Evolutionary conservation across 2,329 filamentous ascomycete genomes (phyloP).

Genomic region (Alternaria angustiovoidea): DNA sequence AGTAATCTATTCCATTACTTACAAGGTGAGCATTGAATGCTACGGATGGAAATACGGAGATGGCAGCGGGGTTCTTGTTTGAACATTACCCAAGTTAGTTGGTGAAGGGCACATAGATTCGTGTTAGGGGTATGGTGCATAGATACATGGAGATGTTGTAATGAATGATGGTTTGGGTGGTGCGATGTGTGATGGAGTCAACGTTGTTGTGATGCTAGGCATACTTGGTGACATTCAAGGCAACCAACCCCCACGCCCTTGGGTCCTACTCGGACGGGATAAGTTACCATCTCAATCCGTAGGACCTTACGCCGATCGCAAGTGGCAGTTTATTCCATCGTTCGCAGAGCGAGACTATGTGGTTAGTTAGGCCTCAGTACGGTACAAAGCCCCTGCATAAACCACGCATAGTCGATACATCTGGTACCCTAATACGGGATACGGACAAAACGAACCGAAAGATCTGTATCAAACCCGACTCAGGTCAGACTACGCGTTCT

Average conservation of each 20-base stretch:
- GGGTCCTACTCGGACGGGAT: too few species aligned
- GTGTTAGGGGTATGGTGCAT: background rate
- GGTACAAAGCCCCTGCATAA: background rate
- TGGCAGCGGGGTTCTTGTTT: constrained; percentile 59
- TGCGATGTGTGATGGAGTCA: background rate
- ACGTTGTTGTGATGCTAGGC: background rate
- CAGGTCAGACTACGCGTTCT: background rate
- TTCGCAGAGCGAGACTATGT: background rate
- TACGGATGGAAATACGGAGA: constrained; percentile 59
- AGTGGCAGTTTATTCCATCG: background rate
- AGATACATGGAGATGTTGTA: background rate
- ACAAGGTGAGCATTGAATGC: constrained; percentile 58
- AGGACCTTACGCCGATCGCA: background rate
- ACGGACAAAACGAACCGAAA: background rate
- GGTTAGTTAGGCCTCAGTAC: background rate
- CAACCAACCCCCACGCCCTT: too few species aligned
- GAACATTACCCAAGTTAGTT: constrained; percentile 45
- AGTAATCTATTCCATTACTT: too few species aligned
- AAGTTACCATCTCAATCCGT: background rate
- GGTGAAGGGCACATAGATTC: too few species aligned
- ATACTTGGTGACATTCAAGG: too few species aligned
- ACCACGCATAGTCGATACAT: background rate
- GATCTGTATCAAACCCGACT: background rate
- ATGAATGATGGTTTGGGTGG: background rate
- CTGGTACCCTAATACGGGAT: background rate